Conservation (phyloP, 177 flowering plant genomes). For the Tripterygium wilfordii region DNA sequence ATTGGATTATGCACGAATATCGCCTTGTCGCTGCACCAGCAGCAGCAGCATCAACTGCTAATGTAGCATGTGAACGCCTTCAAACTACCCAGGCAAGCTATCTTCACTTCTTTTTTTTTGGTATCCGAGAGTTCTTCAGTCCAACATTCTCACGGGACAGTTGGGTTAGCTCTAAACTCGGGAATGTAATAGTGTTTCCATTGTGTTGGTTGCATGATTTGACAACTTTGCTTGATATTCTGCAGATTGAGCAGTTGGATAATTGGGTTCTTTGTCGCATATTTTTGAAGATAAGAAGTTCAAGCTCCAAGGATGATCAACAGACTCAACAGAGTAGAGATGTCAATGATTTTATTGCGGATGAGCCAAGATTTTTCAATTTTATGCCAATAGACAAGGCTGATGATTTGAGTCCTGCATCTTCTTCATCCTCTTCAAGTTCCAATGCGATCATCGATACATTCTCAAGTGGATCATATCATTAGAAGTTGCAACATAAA, state of each 20-base stretch:
- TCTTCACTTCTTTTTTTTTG: background rate
- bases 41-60: too few relatives aligned
- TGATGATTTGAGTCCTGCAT: background rate
- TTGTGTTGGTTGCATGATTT: background rate
- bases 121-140: too few relatives aligned
- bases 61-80: too few relatives aligned
- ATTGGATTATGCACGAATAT: constrained; percentile 78
- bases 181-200: background rate
- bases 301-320: background rate
- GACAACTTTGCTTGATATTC: background rate
- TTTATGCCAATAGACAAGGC: constrained; percentile 1
- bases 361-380: constrained; percentile 4
- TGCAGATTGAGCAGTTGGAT: constrained; percentile 16
- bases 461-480: constrained; percentile 11
- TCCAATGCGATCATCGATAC: constrained; percentile 14
- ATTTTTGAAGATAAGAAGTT: constrained; percentile 20
- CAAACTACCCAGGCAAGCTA: constrained; percentile 7
- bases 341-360: background rate
- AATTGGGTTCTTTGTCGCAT: constrained; percentile 40
- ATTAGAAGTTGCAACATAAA: constrained; percentile 14
- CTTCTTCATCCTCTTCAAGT: constrained; percentile 13
- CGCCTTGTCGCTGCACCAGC: constrained; percentile 32
- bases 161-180: too few relatives aligned
- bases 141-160: too few relatives aligned
- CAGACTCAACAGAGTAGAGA: background rate